Evolutionary conservation across 805 yeast genomes (phyloP).

Genomic region (Kodamaea laetipori): DNA sequence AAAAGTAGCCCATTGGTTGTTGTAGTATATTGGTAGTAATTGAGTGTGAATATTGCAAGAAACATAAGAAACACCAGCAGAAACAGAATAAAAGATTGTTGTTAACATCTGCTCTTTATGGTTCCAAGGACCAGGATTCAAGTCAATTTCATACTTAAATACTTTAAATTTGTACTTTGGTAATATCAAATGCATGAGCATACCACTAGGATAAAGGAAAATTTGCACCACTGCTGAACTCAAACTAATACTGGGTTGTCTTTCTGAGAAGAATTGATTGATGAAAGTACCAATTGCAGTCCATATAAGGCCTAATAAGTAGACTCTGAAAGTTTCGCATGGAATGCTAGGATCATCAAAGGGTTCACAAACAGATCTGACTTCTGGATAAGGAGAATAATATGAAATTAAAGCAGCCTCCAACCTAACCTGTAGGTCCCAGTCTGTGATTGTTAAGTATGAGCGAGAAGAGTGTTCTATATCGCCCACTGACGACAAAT

Average conservation of each 20-base stretch:
- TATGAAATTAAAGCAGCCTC: conserved; percentile 45
- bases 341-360: conserved; percentile 52
- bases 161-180: conserved; percentile 36
- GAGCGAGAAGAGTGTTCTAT: neutral
- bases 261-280: conserved; percentile 56
- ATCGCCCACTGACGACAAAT: neutral
- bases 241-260: conserved; percentile 52
- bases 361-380: conserved; percentile 62
- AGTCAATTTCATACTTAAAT: conserved; percentile 36
- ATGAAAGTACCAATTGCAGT: conserved; percentile 55
- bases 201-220: conserved; percentile 49
- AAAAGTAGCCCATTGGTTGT: conserved; percentile 30
- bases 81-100: conserved; percentile 45
- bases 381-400: conserved; percentile 65
- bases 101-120: conserved; percentile 67
- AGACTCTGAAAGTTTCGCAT: conserved; percentile 55
- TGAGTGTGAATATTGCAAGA: conserved; percentile 13
- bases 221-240: conserved; percentile 48
- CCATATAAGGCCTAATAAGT: conserved; percentile 54
- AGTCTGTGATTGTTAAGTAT: conserved; percentile 18
- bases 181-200: conserved; percentile 28
- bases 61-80: conserved; percentile 28
- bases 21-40: conserved; percentile 22
- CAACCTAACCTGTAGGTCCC: conserved; percentile 36
- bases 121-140: conserved; percentile 68